phyloP scores from a whole-genome alignment of 768 basidiomycete genomes.

The Rhizopogon rudus region DNA sequence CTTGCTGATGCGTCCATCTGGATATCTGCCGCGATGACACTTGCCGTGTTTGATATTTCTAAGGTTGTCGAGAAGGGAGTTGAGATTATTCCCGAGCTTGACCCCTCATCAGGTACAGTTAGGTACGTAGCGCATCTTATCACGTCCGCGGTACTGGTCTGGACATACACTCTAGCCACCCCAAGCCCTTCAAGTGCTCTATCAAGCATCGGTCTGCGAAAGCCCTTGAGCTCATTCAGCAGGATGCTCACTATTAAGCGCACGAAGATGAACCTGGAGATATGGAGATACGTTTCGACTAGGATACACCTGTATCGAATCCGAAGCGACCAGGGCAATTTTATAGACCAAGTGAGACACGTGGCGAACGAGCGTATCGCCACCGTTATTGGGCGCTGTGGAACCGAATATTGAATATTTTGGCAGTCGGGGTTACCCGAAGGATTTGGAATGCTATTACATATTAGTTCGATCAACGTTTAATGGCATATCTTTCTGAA shows the following conservation, averaged over 20 bases:
- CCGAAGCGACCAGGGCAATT: no score
- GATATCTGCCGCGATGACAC: slow-evolving; percentile 30
- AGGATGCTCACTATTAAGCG: neutral
- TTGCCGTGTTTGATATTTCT: slow-evolving; percentile 38
- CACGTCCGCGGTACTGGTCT: neutral
- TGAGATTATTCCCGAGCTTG: slow-evolving; percentile 42
- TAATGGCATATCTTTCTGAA: neutral
- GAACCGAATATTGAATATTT: no score
- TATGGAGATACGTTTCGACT: no score
- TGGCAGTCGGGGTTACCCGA: no score
- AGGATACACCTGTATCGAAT: no score
- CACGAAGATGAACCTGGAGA: neutral
- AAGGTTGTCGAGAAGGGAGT: slow-evolving; percentile 27
- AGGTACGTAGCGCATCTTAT: slow-evolving; percentile 30
- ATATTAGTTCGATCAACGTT: no score
- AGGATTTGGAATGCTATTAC: no score
- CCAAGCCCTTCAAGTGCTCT: slow-evolving; percentile 30
- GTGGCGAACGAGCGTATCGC: no score
- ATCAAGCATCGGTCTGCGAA: slow-evolving; percentile 30
- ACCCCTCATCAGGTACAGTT: slow-evolving; percentile 50
- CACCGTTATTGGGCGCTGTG: no score
- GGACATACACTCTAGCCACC: slow-evolving; percentile 18
- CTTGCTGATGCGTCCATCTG: slow-evolving; percentile 37
- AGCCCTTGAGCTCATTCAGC: slow-evolving; percentile 22
- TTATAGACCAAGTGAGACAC: no score